These are phyloP conservation scores for Atkinsonella texensis DNA, from an alignment of 2,329 filamentous ascomycete genomes.

Conservation along the genomic window DNA sequence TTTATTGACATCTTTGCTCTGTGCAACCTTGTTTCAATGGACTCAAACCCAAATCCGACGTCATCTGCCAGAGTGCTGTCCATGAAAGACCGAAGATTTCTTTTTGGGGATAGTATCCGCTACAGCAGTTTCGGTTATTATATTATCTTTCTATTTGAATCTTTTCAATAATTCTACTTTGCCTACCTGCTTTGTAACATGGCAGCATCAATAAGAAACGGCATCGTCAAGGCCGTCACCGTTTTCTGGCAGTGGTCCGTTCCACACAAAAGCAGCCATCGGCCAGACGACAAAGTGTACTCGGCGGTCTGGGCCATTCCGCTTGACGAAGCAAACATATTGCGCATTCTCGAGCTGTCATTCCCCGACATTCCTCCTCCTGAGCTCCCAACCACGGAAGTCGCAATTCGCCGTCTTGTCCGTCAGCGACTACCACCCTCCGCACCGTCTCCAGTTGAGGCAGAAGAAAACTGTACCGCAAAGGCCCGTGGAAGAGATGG, in stretches of 20 bases:
- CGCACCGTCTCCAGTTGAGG: background rate
- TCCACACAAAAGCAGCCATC: conserved; percentile 10
- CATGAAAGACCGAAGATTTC: too few relatives aligned
- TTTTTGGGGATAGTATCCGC: too few relatives aligned
- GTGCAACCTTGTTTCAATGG: too few relatives aligned
- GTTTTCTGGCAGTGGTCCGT: conserved; percentile 12
- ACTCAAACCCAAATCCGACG: too few relatives aligned
- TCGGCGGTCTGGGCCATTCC: conserved; percentile 6
- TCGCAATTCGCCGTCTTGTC: conserved; percentile 6
- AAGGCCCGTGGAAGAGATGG: background rate
- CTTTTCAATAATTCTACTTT: too few relatives aligned
- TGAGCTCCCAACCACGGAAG: conserved; percentile 7
- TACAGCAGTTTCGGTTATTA: too few relatives aligned
- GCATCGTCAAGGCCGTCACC: background rate
- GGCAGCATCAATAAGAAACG: background rate
- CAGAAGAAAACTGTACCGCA: background rate
- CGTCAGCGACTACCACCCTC: conserved; percentile 3
- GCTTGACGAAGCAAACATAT: background rate
- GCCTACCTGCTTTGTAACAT: background rate
- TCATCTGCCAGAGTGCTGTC: too few relatives aligned
- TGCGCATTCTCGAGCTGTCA: conserved; percentile 1
- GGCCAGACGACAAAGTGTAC: conserved; percentile 8
- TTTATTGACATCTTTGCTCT: too few relatives aligned
- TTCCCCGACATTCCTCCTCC: conserved; percentile 5
- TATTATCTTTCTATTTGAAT: too few relatives aligned